Evolutionary conservation across 1,284 basidiomycete species (phyloP).

Genomic region (Heterobasidion parviporum): DNA sequence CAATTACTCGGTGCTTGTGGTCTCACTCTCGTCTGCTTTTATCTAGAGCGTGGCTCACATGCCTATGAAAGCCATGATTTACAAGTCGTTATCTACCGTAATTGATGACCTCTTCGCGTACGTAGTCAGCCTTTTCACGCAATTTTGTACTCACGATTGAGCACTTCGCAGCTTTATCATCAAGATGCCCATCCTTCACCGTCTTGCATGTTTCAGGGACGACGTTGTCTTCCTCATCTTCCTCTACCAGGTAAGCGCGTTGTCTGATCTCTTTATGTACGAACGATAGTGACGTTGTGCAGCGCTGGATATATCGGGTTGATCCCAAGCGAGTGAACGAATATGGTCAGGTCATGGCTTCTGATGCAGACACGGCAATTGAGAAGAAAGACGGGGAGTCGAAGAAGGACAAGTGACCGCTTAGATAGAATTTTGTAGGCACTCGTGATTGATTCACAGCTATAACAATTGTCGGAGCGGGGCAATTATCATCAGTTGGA

Average conservation of each 20-base stretch:
- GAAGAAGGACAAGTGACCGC: slow-evolving; percentile 44
- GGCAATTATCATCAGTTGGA: too few relatives aligned
- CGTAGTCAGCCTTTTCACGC: slow-evolving; percentile 16
- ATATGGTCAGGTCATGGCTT: slow-evolving; percentile 77
- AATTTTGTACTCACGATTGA: slow-evolving; percentile 1
- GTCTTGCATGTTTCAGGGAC: slow-evolving; percentile 85
- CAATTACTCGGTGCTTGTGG: background rate
- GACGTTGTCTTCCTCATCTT: slow-evolving; percentile 87
- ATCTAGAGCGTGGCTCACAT: slow-evolving; percentile 77
- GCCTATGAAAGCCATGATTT: slow-evolving; percentile 96
- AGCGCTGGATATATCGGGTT: slow-evolving; percentile 94
- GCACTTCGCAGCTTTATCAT: slow-evolving; percentile 68
- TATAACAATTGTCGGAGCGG: too few relatives aligned
- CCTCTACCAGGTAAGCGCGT: slow-evolving; percentile 62
- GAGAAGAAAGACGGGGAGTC: slow-evolving; percentile 28
- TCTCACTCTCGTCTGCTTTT: slow-evolving; percentile 10
- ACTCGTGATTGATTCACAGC: background rate
- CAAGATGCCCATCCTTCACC: slow-evolving; percentile 93
- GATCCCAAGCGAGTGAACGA: slow-evolving; percentile 94
- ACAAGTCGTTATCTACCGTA: slow-evolving; percentile 84
- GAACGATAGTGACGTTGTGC: background rate
- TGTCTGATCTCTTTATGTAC: slow-evolving; percentile 4
- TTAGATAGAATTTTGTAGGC: background rate
- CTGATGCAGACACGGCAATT: slow-evolving; percentile 30
- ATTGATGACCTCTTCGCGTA: slow-evolving; percentile 93